phyloP scores from a whole-genome alignment of 1,284 basidiomycete genomes.

The Sanghuangporus baumii region DNA sequence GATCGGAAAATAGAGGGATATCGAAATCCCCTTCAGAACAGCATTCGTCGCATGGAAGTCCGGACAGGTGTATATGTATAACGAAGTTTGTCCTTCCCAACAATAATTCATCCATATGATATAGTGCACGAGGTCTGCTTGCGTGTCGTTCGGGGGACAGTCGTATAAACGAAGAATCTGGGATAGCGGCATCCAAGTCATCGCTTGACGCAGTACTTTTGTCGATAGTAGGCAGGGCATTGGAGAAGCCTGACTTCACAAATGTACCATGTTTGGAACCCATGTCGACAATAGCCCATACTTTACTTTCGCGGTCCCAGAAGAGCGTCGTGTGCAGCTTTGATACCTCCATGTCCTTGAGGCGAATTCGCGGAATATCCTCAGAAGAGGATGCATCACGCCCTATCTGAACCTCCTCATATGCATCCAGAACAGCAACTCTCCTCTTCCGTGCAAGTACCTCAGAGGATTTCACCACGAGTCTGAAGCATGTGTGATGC shows the following conservation, averaged over 20 bases:
- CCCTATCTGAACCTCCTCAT: slow-evolving; percentile 62
- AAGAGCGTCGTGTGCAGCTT: slow-evolving; percentile 71
- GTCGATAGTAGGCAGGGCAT: neutral
- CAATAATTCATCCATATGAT: slow-evolving; percentile 57
- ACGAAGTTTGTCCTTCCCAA: slow-evolving; percentile 65
- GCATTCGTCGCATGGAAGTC: slow-evolving; percentile 57
- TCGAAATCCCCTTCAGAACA: slow-evolving; percentile 42
- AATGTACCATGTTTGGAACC: slow-evolving; percentile 78
- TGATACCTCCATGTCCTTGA: slow-evolving; percentile 78
- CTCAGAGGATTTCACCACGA: slow-evolving; percentile 47
- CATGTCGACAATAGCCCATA: slow-evolving; percentile 76
- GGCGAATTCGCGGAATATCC: slow-evolving; percentile 54
- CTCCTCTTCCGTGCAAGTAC: slow-evolving; percentile 45
- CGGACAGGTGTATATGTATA: slow-evolving; percentile 59
- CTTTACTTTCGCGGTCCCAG: slow-evolving; percentile 52
- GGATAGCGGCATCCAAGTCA: slow-evolving; percentile 8
- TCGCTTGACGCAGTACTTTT: neutral
- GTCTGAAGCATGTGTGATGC: slow-evolving; percentile 39
- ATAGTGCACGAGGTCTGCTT: slow-evolving; percentile 57
- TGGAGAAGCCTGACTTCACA: slow-evolving; percentile 26
- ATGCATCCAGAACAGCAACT: slow-evolving; percentile 57
- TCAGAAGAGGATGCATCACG: slow-evolving; percentile 51
- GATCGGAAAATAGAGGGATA: slow-evolving; percentile 52
- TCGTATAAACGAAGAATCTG: slow-evolving; percentile 28
- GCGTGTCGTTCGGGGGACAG: slow-evolving; percentile 59